phyloP scores from a whole-genome alignment of 352 stramenopile species.

The Phytophthora crassamura region DNA sequence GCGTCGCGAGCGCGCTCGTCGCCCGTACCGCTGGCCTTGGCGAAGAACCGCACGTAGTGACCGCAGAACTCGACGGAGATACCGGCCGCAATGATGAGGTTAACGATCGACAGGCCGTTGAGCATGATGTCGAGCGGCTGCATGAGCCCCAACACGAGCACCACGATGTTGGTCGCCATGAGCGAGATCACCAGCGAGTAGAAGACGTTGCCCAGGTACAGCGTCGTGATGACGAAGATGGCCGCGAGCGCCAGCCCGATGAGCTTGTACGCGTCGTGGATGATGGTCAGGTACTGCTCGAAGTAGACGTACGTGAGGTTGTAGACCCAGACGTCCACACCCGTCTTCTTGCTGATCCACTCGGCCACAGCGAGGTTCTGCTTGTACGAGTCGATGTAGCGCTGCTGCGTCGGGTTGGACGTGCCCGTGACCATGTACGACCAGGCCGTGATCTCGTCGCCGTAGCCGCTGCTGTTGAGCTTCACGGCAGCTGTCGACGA shows the following conservation, averaged over 20 bases:
- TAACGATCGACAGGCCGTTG: conserved; percentile 88
- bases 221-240: conserved; percentile 61
- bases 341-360: conserved; percentile 69
- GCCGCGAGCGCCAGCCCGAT: conserved; percentile 52
- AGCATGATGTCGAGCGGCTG: conserved; percentile 68
- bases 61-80: conserved; percentile 86
- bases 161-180: conserved; percentile 59
- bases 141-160: conserved; percentile 66
- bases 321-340: conserved; percentile 66
- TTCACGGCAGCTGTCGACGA: conserved; percentile 48
- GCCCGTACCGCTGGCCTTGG: conserved; percentile 42
- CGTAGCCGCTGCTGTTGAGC: conserved; percentile 58
- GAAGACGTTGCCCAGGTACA: conserved; percentile 58
- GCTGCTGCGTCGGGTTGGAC: conserved; percentile 60
- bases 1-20: conserved; percentile 59
- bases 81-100: conserved; percentile 84
- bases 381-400: conserved; percentile 70
- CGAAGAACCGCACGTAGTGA: conserved; percentile 81
- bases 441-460: conserved; percentile 61
- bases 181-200: conserved; percentile 52
- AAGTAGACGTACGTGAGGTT: conserved; percentile 69
- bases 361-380: conserved; percentile 54
- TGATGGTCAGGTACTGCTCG: conserved; percentile 70
- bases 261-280: conserved; percentile 57
- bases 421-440: conserved; percentile 71